Evolutionary conservation across 306 rosid species (phyloP), one percentile per base, ranked within the genome.

Genomic region (Hylodesmum podocarpum): DNA sequence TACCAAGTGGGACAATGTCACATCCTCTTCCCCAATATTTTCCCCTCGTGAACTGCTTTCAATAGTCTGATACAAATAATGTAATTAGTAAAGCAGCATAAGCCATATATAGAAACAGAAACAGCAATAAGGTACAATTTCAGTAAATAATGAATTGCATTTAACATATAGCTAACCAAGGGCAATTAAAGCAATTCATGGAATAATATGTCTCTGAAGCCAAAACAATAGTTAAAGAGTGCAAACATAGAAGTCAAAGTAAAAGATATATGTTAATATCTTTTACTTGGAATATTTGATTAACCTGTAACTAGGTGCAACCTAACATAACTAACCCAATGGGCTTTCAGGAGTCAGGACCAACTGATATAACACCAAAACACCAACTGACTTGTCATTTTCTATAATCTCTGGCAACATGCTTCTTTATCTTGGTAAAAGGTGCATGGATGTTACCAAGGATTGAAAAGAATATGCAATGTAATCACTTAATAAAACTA

Each of bases 1-100:
- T 89, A 92, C 97, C 97, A 92, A 77, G 77, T 88, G 97, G 81
- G 92, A 88, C 84, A 92, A 86, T 41, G 83, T 77, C 75, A 92
- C 96, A 81, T 92, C 93, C 86, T 92, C 97, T 79, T 92, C 93
- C 70, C 73, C 90, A 47, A 66, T 79, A 75, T 87, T 64, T 83
- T 84, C 97, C 84, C 91, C 96, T 46, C 68, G 83, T 9, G 87
- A 73, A 79, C 93, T 92, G 88, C 97, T 88, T 90, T 92, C 97
- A 72, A 92, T 72, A 76, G 93, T 92, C 97, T 92, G 85, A 78
- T 21, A 70, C 66, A 77, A 80, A 63, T 59, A 78, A 59, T 24
- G 27, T 50, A 44, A 8, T 51, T 33, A 61, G 57, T 81, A 57
- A 40, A 61, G 67, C 16, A 40, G 62, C 27, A 69, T n/a, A 46